A percentile compares a stretch with the other conserved stretches of the same genome.
These are phyloP conservation scores for Hypsizygus ulmarius DNA, from an alignment of 1,284 basidiomycete genomes.

Conservation along the genomic window DNA sequence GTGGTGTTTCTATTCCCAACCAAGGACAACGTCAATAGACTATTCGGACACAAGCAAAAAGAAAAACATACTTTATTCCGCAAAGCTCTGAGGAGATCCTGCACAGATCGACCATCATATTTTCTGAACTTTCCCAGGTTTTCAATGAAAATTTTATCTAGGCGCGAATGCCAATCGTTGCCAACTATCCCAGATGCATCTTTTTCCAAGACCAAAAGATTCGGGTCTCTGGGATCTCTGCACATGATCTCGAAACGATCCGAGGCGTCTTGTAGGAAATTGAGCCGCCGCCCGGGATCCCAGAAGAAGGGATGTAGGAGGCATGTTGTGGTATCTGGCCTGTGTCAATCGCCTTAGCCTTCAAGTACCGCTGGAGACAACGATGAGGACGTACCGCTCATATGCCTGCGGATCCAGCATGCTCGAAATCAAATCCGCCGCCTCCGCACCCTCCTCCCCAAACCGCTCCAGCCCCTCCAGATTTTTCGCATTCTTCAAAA, in stretches of 20 bases:
- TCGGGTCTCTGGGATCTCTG: constrained; percentile 80
- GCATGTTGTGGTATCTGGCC: constrained; percentile 85
- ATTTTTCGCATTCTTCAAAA: constrained; percentile 75
- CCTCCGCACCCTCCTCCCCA: constrained; percentile 91
- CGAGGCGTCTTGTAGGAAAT: constrained; percentile 94
- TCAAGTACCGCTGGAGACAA: not conserved
- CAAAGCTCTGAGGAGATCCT: constrained; percentile 89
- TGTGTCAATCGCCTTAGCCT: constrained; percentile 28
- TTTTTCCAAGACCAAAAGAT: constrained; percentile 76
- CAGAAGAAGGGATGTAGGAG: constrained; percentile 97
- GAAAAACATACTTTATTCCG: constrained; percentile 81
- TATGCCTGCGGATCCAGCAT: constrained; percentile 79
- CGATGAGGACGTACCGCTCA: constrained; percentile 52
- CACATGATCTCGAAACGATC: constrained; percentile 99
- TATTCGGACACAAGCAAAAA: not conserved
- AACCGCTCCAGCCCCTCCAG: constrained; percentile 72
- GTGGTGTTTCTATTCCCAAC: constrained; percentile 85
- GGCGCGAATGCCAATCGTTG: constrained; percentile 81
- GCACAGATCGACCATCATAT: constrained; percentile 88
- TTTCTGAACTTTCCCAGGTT: constrained; percentile 96
- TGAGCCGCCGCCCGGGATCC: constrained; percentile 82
- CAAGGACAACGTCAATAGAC: constrained; percentile 8
- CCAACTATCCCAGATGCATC: constrained; percentile 71
- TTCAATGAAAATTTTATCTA: constrained; percentile 90
- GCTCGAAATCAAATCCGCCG: constrained; percentile 68